Percentiles rank a stretch among this genome's conserved stretches.
Conservation (phyloP, 129 eudicot species). For the Ambrosia trifida region DNA sequence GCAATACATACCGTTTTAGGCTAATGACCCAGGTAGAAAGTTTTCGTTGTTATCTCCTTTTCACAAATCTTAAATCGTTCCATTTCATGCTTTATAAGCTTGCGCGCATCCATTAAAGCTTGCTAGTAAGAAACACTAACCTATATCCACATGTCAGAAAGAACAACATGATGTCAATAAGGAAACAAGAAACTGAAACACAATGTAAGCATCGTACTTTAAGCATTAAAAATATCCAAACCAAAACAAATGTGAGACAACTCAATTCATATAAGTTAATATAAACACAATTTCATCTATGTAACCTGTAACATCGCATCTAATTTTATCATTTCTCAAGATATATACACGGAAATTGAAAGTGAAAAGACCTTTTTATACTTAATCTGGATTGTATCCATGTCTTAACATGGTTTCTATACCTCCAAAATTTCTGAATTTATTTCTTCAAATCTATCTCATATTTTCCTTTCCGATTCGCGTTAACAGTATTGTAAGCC, state of each 20-base stretch:
- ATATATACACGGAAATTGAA: neutral
- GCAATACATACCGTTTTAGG: constrained; percentile 71
- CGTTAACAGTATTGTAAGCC: constrained; percentile 96
- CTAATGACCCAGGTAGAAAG: constrained; percentile 90
- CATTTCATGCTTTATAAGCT: constrained; percentile 90
- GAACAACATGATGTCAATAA: constrained; percentile 48
- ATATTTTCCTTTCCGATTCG: constrained; percentile 92
- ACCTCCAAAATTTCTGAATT: constrained; percentile 89
- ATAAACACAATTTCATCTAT: too few species aligned
- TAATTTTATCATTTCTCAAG: neutral
- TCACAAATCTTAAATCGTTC: constrained; percentile 94
- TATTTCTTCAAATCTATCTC: constrained; percentile 99
- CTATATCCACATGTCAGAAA: constrained; percentile 83
- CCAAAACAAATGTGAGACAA: neutral
- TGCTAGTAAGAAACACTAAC: constrained; percentile 99
- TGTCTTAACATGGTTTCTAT: constrained; percentile 95
- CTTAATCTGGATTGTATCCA: constrained; percentile 98
- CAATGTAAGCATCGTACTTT: neutral
- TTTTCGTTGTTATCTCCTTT: constrained; percentile 91
- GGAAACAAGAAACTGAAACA: constrained; percentile 25
- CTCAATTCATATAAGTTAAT: neutral
- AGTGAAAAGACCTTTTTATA: constrained; percentile 80
- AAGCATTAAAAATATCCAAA: too few species aligned
- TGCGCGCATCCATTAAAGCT: constrained; percentile 98
- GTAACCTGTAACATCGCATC: neutral